Evolutionary conservation across 805 yeast genomes (phyloP), one percentile per base, ranked within the genome.

Genomic region (Scheffersomyces stipitis): DNA sequence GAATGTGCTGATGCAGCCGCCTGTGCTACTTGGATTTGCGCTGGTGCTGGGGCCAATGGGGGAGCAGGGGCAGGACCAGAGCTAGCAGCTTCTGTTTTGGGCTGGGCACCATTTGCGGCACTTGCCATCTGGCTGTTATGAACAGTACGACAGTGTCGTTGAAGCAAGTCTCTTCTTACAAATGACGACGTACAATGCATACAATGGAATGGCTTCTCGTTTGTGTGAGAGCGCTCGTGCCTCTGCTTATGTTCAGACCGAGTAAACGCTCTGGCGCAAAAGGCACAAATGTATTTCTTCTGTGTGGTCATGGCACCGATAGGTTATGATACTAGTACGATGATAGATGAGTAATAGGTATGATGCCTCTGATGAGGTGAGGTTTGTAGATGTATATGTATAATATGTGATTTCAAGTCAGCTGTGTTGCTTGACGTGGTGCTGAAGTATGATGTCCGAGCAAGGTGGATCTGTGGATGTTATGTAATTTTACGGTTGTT

Each of bases 201-300:
- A 51, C 95, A 86, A 40, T 78, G 79, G 62, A 83, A 86, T 1
- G 95, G 95, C 44, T 87, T 89, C 62, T 90, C 97, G 58, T 90
- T 87, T 7, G 99, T 91, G 59, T 91, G 99, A 0, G 95, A 83
- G 28, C 97, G 70, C 51, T 89, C 95, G 56, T 91, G 99, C 40
- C 99, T 80, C 60, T 86, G 89, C 54, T 93, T 72, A 62, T 91
- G 99, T 60, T 91, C 99, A 30, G 87, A 73, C 38, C 99, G 75
- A 1, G 97, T 98, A 73, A 93, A 93, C 2, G 96, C 96, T 44
- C 90, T 69, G 22, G 89, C 86, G 51, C 95, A 86, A 54, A 77
- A 85, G 5, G 85, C 79, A 62, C 95, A 86, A 27, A 83, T 75
- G 58, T 84, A 85, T 49, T 84, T 79, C 48, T 83, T 74, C 49